Base-by-base conservation (phyloP, 176 grass and related monocot genomes). In the Chloris gayana region DNA sequence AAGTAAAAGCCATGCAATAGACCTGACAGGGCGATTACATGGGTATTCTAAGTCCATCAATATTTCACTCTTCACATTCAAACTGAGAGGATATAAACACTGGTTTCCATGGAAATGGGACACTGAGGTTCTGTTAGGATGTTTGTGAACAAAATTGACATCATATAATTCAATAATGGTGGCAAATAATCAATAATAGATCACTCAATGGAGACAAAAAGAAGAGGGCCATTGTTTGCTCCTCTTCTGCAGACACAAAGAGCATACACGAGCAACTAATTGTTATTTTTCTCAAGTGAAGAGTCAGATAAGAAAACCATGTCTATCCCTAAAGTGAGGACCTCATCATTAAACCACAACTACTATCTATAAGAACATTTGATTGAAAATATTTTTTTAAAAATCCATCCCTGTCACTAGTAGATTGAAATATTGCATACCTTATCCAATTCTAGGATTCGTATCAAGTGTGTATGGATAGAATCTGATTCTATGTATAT, bases 211-310 rank as follows among this genome's bases (percentile, higher is more conserved):
- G 58, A 50, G 7, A 70, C 21, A 64, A 33, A 42, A 34, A 69
- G 38, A 14, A 42, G 27, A 44, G n/a, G 25, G 25, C 29, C 25
- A 60, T 61, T 12, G 14, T 29, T 58, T 19, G 24, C 11, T 61
- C 24, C 58, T 61, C 58, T 29, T 14, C 11, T 4, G 4, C 9
- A 61, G 3, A 61, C 14, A 61, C 2, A 14, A 61, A 61, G 58
- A 61, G 25, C 0, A 3, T 27, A 26, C 57, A 61, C 29, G 24
- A 61, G 58, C 58, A 61, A 61, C 21, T 24, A 61, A 29, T 7
- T 29, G 15, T 57, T 67, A 33, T 34, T 74, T 80, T 45, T 67
- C 60, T 74, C 66, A 70, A 78, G n/a, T 77, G 39, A 49, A 14
- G 42, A 15, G n/a, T 37, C 29, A 49, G 6, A 37, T 17, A 60